Percentiles rank a stretch among this genome's conserved stretches.
These are phyloP conservation scores for Rhodocollybia butyracea DNA, from an alignment of 768 basidiomycete genomes.

Conservation along the genomic window DNA sequence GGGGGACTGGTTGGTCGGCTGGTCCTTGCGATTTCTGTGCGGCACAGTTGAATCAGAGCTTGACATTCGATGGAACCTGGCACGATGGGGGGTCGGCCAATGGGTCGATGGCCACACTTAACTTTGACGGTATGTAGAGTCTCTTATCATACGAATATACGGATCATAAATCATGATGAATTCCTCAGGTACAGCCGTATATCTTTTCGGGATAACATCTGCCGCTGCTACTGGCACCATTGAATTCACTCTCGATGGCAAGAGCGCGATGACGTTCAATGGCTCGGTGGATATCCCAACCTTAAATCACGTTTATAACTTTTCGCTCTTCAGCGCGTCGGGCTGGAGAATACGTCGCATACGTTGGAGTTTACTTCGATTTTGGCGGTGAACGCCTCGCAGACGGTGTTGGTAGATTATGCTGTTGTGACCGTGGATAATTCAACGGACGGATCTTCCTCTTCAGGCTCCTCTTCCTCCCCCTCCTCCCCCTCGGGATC, in stretches of 20 bases:
- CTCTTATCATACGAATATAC: background rate
- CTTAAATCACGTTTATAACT: background rate
- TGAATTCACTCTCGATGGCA: background rate
- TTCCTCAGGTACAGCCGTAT: background rate
- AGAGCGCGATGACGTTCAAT: background rate
- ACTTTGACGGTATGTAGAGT: background rate
- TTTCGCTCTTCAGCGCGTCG: background rate
- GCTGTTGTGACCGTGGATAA: background rate
- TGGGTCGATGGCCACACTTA: background rate
- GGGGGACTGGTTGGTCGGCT: background rate
- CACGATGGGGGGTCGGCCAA: background rate
- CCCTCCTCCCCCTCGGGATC: background rate
- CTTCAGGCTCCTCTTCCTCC: background rate
- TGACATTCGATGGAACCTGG: conserved; percentile 1
- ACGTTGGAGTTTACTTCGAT: background rate
- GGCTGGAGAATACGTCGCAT: background rate
- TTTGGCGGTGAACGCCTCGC: background rate
- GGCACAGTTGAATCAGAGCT: background rate
- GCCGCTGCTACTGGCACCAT: background rate
- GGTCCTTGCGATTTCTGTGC: background rate
- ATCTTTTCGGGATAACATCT: background rate
- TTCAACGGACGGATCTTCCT: background rate
- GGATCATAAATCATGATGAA: too few species aligned
- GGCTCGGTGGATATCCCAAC: background rate
- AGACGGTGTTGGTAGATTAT: conserved; percentile 3